Evolutionary conservation across 1,284 basidiomycete species (phyloP), one percentile per base, ranked within the genome.

Genomic region (Neonothopanus nambi): DNA sequence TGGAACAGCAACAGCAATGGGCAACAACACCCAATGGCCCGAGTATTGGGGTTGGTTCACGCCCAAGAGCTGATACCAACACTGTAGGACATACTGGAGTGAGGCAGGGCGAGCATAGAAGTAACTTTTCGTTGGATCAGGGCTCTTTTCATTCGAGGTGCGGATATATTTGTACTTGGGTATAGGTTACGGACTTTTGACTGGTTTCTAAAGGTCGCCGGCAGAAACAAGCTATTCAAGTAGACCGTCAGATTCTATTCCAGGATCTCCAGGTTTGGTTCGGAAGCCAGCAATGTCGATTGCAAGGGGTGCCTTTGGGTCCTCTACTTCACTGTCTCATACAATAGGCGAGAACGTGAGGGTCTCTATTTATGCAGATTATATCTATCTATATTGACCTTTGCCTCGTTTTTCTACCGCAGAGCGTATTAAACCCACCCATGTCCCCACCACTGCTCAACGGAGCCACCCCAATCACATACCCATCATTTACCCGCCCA

Each of bases 401-500:
- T 2, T 11, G 9, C 30, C 30, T 33, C 30, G 3, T 30, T 28
- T 52, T 55, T 33, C 28, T 48, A 8, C 8, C 30, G 30, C 30
- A 33, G 30, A 33, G 8, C 30, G 13, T 33, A 5, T 13, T 13
- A 33, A 9, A 3, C 3, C 30, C 30, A 33, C 30, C 18, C 28
- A 17, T 28, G 36, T 8, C 39, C 6, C 59, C 63, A 59, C 38
- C 63, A 11, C 30, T 62, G n/a, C 50, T 58, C 33, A 71, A 67
- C 51, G 65, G 69, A 48, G 48, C 59, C 48, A 58, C 67, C 20
- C 60, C 72, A 13, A 75, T 78, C 23, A 65, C 70, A 61, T 77
- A 78, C 65, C 75, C 77, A n/a, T 67, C 70, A 59, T 74, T 76
- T 54, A 56, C 74, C 28, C 65, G 65, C 37, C 67, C 48, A 62